Evolutionary conservation across 768 basidiomycete species (phyloP), one percentile per base, ranked within the genome.

Genomic region (Lactarius evosmus): DNA sequence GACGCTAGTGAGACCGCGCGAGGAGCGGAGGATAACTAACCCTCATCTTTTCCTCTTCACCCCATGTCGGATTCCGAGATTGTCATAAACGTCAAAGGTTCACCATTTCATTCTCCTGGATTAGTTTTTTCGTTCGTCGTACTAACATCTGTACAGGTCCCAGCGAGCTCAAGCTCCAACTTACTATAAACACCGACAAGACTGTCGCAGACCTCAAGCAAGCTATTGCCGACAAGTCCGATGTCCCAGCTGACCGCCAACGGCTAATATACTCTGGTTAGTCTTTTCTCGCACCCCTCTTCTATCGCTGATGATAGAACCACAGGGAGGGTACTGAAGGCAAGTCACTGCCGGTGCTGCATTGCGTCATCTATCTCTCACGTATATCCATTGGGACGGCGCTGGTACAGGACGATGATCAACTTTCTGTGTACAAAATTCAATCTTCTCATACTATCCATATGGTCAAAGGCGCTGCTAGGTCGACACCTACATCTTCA

Each of bases 141-240:
- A 34, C 53, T 61, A 29, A 63, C 30, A 2, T 54, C 8, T 33
- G 7, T 6, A 7, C 63, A 91, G 92, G 95, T 7, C 93, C 95
- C 0, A 91, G 84, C 72, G 95, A 98, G 77, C 81, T 96, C 77
- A 98, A 97, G 79, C 83, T 98, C 36, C 85, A 93, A 72, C 88
- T 98, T 63, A 80, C 85, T 34, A 93, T 98, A 72, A 76, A 82
- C 55, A 81, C 86, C 2, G 86, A 88, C 74, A 93, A 95, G 79
- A 89, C 89, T 1, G 95, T 98, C 29, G 76, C 80, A 54, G 93
- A 98, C 67, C 87, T 99, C 72, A 99, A 99, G 80, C 82, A 87
- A 65, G 86, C 87, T 34, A 92, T 99, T 76, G 89, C 94, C 8
- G 86, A 79, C 32, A 86, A 92, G 77, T 88, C 89, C 2, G 87